Base-by-base conservation (phyloP, 345 rosid species). In the Atalantia buxifolia region DNA sequence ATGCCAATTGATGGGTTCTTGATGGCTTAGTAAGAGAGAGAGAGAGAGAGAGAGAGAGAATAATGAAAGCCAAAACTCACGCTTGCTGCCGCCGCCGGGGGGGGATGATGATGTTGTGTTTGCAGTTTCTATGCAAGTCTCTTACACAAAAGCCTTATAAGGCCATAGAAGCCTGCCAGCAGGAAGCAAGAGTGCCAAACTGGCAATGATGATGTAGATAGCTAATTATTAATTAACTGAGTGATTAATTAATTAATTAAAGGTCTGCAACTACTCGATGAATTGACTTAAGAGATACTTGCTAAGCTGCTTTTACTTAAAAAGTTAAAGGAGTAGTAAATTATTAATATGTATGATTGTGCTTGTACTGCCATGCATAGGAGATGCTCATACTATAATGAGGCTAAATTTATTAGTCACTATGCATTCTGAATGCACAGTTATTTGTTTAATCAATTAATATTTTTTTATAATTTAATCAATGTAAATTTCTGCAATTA, bases 61-160 rank as follows among this genome's bases (percentile, higher is more conserved):
- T 38, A 89, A 89, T 89, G 86, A 89, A 86, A 87, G 90, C 82
- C 84, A 77, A 83, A 86, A 77, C 84, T 81, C 90, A 87, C 88
- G 90, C 92, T 83, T 81, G 88, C 48, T n/a, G n/a, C n/a, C n/a
- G n/a, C n/a, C n/a, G n/a, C n/a, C n/a, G n/a, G n/a, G n/a, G n/a
- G n/a, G n/a, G n/a, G n/a, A n/a, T n/a, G n/a, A n/a, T n/a, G n/a
- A n/a, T n/a, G n/a, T n/a, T n/a, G n/a, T n/a, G n/a, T n/a, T n/a
- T n/a, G n/a, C n/a, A n/a, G 9, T 35, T 5, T 35, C 8, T 35
- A 0, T 35, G 38, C 5, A 35, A 56, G 57, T 64, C 78, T 78
- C 74, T 76, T 77, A 25, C 55, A 53, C 60, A 38, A 69, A 56
- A 81, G 77, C 57, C 74, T 87, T 87, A 85, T 85, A 85, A 78